Evolutionary conservation across 2,329 filamentous ascomycete genomes (phyloP).

Genomic region (Passalora sequoiae): DNA sequence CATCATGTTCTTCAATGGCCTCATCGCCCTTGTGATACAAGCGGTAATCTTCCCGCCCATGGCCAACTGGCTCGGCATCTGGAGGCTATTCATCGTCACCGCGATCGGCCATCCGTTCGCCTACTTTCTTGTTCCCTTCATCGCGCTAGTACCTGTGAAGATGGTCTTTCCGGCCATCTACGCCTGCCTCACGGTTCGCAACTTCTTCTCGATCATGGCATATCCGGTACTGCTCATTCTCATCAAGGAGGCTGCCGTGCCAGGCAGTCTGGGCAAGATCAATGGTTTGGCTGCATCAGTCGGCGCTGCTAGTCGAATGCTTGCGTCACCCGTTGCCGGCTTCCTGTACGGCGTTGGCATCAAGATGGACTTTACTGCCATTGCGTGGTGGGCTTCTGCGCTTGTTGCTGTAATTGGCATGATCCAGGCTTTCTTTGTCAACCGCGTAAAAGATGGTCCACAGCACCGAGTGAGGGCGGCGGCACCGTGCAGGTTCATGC

Average conservation of each 20-base stretch:
- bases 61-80: slow-evolving; percentile 60
- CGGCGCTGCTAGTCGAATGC: slow-evolving; percentile 64
- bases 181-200: slow-evolving; percentile 59
- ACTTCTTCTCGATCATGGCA: slow-evolving; percentile 62
- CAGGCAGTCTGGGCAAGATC: slow-evolving; percentile 61
- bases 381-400: slow-evolving; percentile 59
- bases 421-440: slow-evolving; percentile 53
- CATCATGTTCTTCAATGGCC: slow-evolving; percentile 64
- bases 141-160: slow-evolving; percentile 53
- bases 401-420: slow-evolving; percentile 53
- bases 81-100: slow-evolving; percentile 61
- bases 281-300: slow-evolving; percentile 68
- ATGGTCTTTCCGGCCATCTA: slow-evolving; percentile 60
- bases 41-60: slow-evolving; percentile 63
- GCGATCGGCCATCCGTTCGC: slow-evolving; percentile 61
- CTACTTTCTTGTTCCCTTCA: slow-evolving; percentile 65
- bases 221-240: slow-evolving; percentile 66
- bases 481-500: slow-evolving; percentile 29
- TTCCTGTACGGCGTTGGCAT: slow-evolving; percentile 61
- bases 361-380: slow-evolving; percentile 53
- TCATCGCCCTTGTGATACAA: slow-evolving; percentile 69
- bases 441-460: slow-evolving; percentile 43
- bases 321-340: slow-evolving; percentile 64
- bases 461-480: slow-evolving; percentile 25
- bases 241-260: slow-evolving; percentile 64